phyloP scores from a whole-genome alignment of 352 stramenopile genomes.

The Phytophthora niederhauseri region DNA sequence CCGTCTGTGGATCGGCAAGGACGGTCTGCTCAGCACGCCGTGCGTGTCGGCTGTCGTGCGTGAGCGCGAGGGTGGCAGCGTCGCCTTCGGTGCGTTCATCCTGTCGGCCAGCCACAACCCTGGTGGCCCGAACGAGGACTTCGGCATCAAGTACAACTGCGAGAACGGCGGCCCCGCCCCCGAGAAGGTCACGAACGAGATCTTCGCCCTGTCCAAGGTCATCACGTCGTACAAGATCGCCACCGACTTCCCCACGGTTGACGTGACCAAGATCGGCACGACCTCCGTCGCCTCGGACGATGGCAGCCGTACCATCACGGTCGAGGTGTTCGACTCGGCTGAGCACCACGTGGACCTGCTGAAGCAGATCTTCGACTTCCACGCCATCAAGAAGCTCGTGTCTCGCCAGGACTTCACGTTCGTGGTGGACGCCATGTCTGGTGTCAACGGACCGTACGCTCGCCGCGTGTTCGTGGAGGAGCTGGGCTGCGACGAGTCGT shows the following conservation, averaged over 20 bases:
- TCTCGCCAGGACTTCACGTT: constrained; percentile 95
- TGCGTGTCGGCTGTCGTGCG: constrained; percentile 98
- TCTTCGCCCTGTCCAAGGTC: constrained; percentile 96
- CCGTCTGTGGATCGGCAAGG: constrained; percentile 95
- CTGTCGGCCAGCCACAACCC: constrained; percentile 99
- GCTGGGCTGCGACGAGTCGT: constrained; percentile 85
- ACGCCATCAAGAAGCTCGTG: constrained; percentile 92
- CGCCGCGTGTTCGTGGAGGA: constrained; percentile 97
- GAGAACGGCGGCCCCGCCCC: constrained; percentile 97
- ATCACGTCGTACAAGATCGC: constrained; percentile 96
- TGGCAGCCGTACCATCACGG: constrained; percentile 90
- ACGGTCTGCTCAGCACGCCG: constrained; percentile 97
- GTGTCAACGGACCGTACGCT: constrained; percentile 97
- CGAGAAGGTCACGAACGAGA: constrained; percentile 97
- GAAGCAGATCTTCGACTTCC: constrained; percentile 99
- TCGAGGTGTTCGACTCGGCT: constrained; percentile 98
- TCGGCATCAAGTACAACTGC: constrained; percentile 99
- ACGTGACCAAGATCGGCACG: constrained; percentile 76
- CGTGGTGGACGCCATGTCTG: constrained; percentile 98
- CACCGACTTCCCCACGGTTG: constrained; percentile 79
- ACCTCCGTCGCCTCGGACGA: constrained; percentile 82
- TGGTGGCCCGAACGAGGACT: constrained; percentile 98
- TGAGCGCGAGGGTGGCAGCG: constrained; percentile 92
- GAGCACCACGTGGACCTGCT: constrained; percentile 96
- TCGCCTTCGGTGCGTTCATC: constrained; percentile 97